Percentiles rank a stretch among this genome's conserved stretches.
Conservation (phyloP, 257 asterid species). For the Haberlea rhodopensis region DNA sequence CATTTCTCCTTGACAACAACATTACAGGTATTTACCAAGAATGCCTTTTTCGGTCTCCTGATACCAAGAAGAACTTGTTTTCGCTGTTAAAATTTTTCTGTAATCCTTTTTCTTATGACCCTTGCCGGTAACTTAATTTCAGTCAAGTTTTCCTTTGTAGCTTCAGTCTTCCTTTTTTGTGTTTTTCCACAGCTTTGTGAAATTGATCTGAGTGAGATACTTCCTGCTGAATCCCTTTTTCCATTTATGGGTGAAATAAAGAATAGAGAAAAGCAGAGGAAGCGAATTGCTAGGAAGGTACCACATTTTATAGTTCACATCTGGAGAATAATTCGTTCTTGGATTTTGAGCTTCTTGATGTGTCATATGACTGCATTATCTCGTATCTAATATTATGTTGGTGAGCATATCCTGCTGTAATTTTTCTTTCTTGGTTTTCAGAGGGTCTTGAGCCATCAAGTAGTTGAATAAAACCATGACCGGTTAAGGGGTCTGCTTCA, state of each 20-base stretch:
- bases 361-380: constrained; percentile 6
- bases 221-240: constrained; percentile 75
- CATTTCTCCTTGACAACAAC: constrained; percentile 92
- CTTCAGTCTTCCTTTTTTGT: constrained; percentile 16
- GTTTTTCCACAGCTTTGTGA: constrained; percentile 72
- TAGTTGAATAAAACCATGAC: constrained; percentile 4
- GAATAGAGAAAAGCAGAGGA: constrained; percentile 87
- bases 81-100: neutral
- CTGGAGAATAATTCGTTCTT: neutral
- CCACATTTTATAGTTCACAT: constrained; percentile 19
- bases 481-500: neutral
- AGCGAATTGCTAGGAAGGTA: constrained; percentile 80
- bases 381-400: constrained; percentile 3
- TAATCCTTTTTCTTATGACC: neutral
- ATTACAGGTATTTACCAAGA: constrained; percentile 57
- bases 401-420: constrained; percentile 5
- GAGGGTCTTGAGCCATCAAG: constrained; percentile 11
- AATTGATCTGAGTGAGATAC: constrained; percentile 54
- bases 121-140: constrained; percentile 16
- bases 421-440: neutral
- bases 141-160: constrained; percentile 6
- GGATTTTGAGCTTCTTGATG: constrained; percentile 19
- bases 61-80: neutral
- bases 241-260: constrained; percentile 92
- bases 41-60: neutral